phyloP scores from a whole-genome alignment of 192 early-diverging fungal genomes.

The Obelidium mucronatum region DNA sequence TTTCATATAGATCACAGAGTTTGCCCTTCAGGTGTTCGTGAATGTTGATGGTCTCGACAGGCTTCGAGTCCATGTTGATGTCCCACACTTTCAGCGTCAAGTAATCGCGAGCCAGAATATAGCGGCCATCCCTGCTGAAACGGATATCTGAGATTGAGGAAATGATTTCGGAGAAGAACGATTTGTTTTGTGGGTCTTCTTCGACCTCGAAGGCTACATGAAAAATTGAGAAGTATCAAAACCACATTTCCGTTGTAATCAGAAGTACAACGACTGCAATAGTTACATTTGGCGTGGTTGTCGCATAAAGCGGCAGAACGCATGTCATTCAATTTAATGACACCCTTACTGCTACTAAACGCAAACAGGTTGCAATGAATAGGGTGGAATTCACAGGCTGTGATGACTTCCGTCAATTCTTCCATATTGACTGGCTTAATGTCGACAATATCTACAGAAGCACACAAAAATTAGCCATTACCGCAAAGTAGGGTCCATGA shows the following conservation, averaged over 20 bases:
- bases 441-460: constrained; percentile 91
- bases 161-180: constrained; percentile 99
- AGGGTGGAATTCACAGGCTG: constrained; percentile 97
- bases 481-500: constrained; percentile 4
- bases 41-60: constrained; percentile 94
- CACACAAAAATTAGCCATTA: neutral
- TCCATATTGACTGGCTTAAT: constrained; percentile 99
- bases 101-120: constrained; percentile 97
- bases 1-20: constrained; percentile 98
- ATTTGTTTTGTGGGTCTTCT: constrained; percentile 93
- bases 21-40: constrained; percentile 96
- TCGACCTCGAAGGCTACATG: constrained; percentile 87
- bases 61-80: constrained; percentile 95
- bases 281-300: constrained; percentile 85
- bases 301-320: constrained; percentile 94
- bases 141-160: constrained; percentile 97
- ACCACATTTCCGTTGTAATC: neutral
- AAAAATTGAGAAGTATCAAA: neutral
- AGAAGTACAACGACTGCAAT: neutral
- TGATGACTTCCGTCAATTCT: constrained; percentile 98
- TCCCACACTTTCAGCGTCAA: constrained; percentile 99
- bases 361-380: constrained; percentile 95
- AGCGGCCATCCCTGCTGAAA: constrained; percentile 95
- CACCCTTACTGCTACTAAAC: constrained; percentile 98
- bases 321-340: constrained; percentile 98